Conservation (phyloP, 805 yeast genomes). For the Metschnikowia henanensis region DNA sequence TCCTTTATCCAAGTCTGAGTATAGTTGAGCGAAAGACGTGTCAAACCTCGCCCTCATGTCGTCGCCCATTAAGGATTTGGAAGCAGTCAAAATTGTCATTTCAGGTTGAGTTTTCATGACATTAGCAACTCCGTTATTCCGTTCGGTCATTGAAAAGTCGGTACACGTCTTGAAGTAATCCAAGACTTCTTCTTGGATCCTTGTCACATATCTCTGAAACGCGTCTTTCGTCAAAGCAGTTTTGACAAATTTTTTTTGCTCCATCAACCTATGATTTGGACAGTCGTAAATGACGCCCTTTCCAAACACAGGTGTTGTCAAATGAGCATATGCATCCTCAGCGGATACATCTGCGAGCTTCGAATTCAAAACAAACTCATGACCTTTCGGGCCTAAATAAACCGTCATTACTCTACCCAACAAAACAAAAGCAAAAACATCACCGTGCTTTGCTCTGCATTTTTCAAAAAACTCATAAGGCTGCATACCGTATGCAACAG, state of each 20-base stretch:
- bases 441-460: slow-evolving; percentile 84
- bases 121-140: slow-evolving; percentile 50
- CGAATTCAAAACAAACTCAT: slow-evolving; percentile 92
- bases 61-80: slow-evolving; percentile 86
- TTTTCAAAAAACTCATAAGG: slow-evolving; percentile 88
- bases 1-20: slow-evolving; percentile 92
- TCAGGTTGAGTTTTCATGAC: slow-evolving; percentile 90
- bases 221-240: slow-evolving; percentile 83
- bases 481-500: slow-evolving; percentile 84
- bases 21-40: slow-evolving; percentile 79
- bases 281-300: slow-evolving; percentile 97
- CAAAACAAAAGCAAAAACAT: slow-evolving; percentile 85
- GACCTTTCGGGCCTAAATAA: slow-evolving; percentile 95
- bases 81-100: slow-evolving; percentile 94
- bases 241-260: slow-evolving; percentile 96
- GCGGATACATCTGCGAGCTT: slow-evolving; percentile 89
- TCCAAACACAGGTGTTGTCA: slow-evolving; percentile 99
- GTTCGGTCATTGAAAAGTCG: slow-evolving; percentile 43
- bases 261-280: slow-evolving; percentile 92
- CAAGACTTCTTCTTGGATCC: slow-evolving; percentile 74
- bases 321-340: slow-evolving; percentile 91
- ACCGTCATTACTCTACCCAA: slow-evolving; percentile 95
- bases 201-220: slow-evolving; percentile 83
- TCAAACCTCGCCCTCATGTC: slow-evolving; percentile 85
- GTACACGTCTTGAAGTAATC: slow-evolving; percentile 59